These are phyloP conservation scores for Rosa rugosa DNA, from an alignment of 306 rosid genomes.

Conservation along the genomic window DNA sequence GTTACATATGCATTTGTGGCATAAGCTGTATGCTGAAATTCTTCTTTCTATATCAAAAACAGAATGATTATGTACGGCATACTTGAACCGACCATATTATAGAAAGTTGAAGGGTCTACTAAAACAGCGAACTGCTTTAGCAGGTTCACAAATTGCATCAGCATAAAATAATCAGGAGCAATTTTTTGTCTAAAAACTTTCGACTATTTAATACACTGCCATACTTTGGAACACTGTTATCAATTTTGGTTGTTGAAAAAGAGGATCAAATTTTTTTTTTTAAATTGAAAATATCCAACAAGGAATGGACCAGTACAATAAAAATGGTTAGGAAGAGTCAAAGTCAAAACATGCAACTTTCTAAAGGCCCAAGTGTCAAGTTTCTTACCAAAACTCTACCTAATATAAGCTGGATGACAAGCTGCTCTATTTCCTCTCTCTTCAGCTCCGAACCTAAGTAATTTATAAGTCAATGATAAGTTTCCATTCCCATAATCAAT, in stretches of 20 bases:
- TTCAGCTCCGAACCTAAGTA: constrained; percentile 68
- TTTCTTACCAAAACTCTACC: constrained; percentile 65
- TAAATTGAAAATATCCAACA: neutral
- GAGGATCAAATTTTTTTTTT: too few relatives aligned
- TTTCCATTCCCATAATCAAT: neutral
- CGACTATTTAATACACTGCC: neutral
- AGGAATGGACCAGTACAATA: neutral
- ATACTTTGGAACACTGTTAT: neutral
- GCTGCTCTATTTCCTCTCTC: constrained; percentile 83
- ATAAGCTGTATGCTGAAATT: constrained; percentile 93
- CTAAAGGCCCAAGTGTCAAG: constrained; percentile 8
- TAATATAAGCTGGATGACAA: constrained; percentile 73
- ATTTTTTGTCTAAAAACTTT: neutral
- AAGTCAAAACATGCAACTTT: constrained; percentile 12
- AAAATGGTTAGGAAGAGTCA: neutral
- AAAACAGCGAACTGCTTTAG: neutral
- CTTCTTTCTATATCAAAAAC: constrained; percentile 78
- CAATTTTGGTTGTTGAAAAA: neutral
- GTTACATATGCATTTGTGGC: constrained; percentile 82
- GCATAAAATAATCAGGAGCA: neutral
- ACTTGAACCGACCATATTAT: constrained; percentile 4
- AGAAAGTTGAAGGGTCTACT: neutral
- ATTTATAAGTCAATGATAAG: constrained; percentile 31
- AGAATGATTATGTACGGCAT: constrained; percentile 17
- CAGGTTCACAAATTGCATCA: constrained; percentile 10